Percentiles rank a stretch among this genome's conserved stretches.
Conservation (phyloP, 352 stramenopile genomes). For the Globisporangium megalacanthum region DNA sequence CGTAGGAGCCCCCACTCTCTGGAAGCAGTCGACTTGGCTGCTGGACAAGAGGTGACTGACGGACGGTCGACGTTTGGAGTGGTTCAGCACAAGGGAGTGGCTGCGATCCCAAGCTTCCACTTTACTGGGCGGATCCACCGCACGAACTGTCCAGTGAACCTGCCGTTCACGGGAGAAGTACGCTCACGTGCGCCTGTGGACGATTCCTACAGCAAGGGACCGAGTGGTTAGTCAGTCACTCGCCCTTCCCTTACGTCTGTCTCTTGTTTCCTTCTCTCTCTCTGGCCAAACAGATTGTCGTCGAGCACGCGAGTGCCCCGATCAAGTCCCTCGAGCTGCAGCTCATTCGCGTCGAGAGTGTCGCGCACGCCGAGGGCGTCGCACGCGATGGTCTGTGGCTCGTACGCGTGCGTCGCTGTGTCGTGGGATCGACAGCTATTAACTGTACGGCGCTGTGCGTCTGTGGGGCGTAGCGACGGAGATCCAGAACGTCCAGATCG, state of each 20-base stretch:
- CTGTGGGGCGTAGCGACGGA: slow-evolving; percentile 64
- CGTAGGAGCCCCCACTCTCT: no score
- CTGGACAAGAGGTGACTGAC: neutral
- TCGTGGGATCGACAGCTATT: neutral
- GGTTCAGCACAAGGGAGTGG: slow-evolving; percentile 39
- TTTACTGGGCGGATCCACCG: slow-evolving; percentile 82
- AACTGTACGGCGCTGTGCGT: no score
- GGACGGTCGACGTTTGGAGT: neutral
- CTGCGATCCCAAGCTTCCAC: slow-evolving; percentile 66
- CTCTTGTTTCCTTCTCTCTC: no score
- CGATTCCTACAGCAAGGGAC: no score
- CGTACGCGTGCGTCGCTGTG: neutral
- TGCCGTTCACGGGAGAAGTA: slow-evolving; percentile 88
- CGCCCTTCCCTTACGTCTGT: neutral
- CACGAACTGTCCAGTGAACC: slow-evolving; percentile 87
- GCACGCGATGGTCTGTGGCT: slow-evolving; percentile 57
- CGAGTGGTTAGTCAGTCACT: neutral
- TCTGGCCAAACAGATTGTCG: slow-evolving; percentile 40
- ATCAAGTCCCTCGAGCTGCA: slow-evolving; percentile 90
- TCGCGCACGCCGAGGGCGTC: slow-evolving; percentile 70
- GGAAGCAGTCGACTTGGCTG: neutral
- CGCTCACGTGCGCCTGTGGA: neutral
- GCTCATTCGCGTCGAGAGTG: slow-evolving; percentile 87
- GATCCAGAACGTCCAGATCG: slow-evolving; percentile 94
- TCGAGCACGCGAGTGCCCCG: slow-evolving; percentile 64